Evolutionary conservation across 2,329 filamentous ascomycete genomes (phyloP).

Genomic region (Dactylellina haptotyla): DNA sequence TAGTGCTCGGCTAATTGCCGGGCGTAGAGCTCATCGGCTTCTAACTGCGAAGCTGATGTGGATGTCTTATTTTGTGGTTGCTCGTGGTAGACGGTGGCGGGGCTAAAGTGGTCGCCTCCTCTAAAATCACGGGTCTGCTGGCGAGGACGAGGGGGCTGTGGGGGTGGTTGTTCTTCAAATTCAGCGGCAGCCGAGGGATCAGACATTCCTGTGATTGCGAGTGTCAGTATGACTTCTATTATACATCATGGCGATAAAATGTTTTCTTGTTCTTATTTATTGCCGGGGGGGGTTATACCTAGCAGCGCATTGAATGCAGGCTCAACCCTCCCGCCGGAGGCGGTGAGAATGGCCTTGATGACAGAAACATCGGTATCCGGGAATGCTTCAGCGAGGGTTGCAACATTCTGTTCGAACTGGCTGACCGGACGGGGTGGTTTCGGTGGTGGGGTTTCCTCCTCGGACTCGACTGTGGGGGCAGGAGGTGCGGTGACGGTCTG

Average conservation of each 20-base stretch:
- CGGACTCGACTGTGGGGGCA: constrained; percentile 61
- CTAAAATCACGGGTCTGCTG: constrained; percentile 51
- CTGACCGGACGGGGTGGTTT: constrained; percentile 87
- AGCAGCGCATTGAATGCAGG: constrained; percentile 94
- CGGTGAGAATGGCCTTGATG: constrained; percentile 85
- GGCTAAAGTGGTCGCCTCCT: constrained; percentile 65
- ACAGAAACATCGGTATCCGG: constrained; percentile 81
- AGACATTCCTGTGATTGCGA: constrained; percentile 64
- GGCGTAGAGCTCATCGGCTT: constrained; percentile 90
- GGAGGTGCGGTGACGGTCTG: constrained; percentile 46
- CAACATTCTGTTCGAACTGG: constrained; percentile 84
- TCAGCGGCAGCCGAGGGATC: constrained; percentile 66
- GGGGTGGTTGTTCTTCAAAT: constrained; percentile 59
- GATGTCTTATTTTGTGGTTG: constrained; percentile 72
- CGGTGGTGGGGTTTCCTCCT: constrained; percentile 69
- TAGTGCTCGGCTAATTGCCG: constrained; percentile 94
- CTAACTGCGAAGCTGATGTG: constrained; percentile 79
- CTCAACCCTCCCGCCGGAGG: constrained; percentile 87
- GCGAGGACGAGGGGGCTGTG: constrained; percentile 56
- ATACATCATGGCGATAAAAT: neutral
- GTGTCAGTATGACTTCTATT: neutral
- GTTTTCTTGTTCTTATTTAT: constrained; percentile 56
- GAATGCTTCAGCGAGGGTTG: constrained; percentile 92
- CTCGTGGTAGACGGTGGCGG: constrained; percentile 71
- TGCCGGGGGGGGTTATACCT: too few relatives aligned